Conservation (phyloP, 176 grass and related monocot genomes). For the Ananas comosus region DNA sequence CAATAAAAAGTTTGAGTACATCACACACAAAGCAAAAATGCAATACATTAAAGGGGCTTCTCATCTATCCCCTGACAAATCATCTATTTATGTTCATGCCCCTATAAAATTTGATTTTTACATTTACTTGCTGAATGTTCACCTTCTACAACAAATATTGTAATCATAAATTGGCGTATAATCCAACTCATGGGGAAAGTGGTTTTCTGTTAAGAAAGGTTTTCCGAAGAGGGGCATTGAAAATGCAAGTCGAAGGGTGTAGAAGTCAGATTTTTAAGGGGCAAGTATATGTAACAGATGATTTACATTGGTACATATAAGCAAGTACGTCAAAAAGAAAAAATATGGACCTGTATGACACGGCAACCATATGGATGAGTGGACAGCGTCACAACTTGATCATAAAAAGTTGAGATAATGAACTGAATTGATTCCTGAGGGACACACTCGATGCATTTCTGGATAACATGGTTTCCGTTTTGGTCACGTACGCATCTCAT, state of each 20-base stretch:
- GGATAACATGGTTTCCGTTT: constrained; percentile 98
- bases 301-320: constrained; percentile 7
- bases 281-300: no score
- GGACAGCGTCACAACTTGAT: constrained; percentile 79
- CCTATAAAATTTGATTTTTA: no score
- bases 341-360: constrained; percentile 60
- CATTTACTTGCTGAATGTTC: no score
- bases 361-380: constrained; percentile 93
- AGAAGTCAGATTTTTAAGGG: neutral
- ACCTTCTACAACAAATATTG: no score
- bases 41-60: no score
- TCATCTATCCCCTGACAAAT: no score
- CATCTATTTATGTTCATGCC: no score
- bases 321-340: constrained; percentile 6
- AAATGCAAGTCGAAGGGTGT: neutral
- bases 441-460: constrained; percentile 95
- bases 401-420: constrained; percentile 81
- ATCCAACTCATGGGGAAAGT: no score
- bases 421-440: constrained; percentile 75
- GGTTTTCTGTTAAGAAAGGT: no score
- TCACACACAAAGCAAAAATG: neutral
- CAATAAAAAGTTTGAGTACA: constrained; percentile 21
- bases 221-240: no score
- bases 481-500: constrained; percentile 93
- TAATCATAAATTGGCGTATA: no score